Evolutionary conservation across 139 green algal species (phyloP).

Genomic region (Chlamydomonas urium): DNA sequence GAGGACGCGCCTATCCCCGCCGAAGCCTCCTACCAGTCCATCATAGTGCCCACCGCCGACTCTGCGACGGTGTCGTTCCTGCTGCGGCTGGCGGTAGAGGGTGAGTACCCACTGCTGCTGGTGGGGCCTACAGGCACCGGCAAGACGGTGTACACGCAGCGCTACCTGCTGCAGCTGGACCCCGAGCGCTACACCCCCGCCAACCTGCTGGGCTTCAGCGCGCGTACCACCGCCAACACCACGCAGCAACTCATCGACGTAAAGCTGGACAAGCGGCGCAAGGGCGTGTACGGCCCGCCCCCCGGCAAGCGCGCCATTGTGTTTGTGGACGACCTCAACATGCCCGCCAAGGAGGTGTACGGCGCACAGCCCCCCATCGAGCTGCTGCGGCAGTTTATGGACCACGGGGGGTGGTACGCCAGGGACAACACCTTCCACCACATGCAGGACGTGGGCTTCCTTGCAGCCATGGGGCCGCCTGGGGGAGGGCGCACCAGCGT

Average conservation of each 20-base stretch:
- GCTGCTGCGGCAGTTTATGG: conserved; percentile 76
- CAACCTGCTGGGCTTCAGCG: conserved; percentile 61
- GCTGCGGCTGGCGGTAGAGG: conserved; percentile 20
- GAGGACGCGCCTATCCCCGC: conserved; percentile 12
- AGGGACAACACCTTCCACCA: conserved; percentile 60
- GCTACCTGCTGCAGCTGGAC: conserved; percentile 40
- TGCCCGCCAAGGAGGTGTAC: conserved; percentile 61
- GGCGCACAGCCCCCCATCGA: conserved; percentile 64
- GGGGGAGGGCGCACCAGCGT: conserved; percentile 60
- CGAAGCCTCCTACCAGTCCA: conserved; percentile 38
- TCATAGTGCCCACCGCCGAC: conserved; percentile 76
- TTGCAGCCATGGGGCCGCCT: conserved; percentile 65
- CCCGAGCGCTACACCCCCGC: conserved; percentile 45
- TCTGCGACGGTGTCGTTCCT: conserved; percentile 38
- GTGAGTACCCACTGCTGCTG: conserved; percentile 15
- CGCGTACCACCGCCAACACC: conserved; percentile 66
- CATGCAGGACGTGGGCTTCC: conserved; percentile 51
- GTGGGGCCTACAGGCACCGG: conserved; percentile 44
- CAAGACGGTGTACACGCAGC: conserved; percentile 59
- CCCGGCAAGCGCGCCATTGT: conserved; percentile 38
- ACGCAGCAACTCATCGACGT: conserved; percentile 66
- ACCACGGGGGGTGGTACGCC: conserved; percentile 74
- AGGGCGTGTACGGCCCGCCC: conserved; percentile 51
- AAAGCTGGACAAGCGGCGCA: conserved; percentile 68
- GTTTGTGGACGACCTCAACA: conserved; percentile 74